Conservation (phyloP, 2,329 filamentous ascomycete species). For the Aspergillus fumigatiaffinis region DNA sequence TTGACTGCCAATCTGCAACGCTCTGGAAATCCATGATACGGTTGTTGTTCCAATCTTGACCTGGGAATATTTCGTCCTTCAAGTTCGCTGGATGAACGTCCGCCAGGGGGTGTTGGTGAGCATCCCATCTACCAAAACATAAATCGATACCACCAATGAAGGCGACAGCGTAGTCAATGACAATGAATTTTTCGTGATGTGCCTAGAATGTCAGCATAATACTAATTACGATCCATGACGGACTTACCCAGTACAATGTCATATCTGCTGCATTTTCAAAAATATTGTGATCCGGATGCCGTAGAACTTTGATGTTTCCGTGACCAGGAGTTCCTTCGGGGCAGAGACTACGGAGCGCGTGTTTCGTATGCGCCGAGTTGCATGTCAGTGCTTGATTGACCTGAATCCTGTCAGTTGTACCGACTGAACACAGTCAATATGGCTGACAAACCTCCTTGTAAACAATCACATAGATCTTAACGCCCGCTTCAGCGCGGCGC, state of each 20-base stretch:
- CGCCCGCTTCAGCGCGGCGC: constrained; percentile 81
- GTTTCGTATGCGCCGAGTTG: constrained; percentile 90
- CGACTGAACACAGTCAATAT: neutral
- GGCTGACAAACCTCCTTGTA: constrained; percentile 67
- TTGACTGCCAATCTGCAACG: constrained; percentile 87
- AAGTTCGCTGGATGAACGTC: constrained; percentile 85
- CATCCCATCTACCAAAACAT: constrained; percentile 94
- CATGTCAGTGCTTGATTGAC: constrained; percentile 78
- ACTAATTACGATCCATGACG: neutral
- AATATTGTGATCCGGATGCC: constrained; percentile 92
- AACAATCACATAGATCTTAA: constrained; percentile 89
- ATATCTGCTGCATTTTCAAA: constrained; percentile 92
- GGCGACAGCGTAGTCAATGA: constrained; percentile 84
- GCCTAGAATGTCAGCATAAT: constrained; percentile 45
- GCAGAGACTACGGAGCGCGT: constrained; percentile 73
- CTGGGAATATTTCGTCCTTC: constrained; percentile 80
- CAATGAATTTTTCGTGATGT: constrained; percentile 96
- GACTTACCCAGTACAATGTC: constrained; percentile 79
- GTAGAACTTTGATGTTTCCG: constrained; percentile 83
- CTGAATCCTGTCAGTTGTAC: constrained; percentile 16
- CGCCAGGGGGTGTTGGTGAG: constrained; percentile 75
- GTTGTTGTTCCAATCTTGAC: constrained; percentile 98
- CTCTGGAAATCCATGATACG: constrained; percentile 92
- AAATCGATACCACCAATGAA: constrained; percentile 94
- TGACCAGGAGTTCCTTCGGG: constrained; percentile 76